Conservation (phyloP, 192 early-diverging fungal species). For the Coemansia sp. region DNA sequence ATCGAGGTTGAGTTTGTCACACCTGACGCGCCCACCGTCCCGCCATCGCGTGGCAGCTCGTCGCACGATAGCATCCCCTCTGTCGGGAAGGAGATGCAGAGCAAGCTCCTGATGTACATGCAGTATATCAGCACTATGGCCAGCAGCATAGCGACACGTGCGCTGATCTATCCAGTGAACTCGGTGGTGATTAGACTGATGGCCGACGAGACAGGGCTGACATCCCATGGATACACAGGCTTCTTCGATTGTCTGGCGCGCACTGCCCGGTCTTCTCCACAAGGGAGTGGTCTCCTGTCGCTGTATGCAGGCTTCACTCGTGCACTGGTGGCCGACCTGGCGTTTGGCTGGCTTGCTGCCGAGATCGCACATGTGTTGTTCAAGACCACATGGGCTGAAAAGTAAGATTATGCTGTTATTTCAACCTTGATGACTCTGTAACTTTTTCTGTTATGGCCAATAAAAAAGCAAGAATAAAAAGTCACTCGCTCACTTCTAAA, state of each 20-base stretch:
- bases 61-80: too few relatives aligned
- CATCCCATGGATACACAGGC: conserved; percentile 19
- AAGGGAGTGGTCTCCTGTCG: background rate
- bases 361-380: conserved; percentile 37
- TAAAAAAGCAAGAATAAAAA: background rate
- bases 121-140: conserved; percentile 12
- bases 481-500: too few relatives aligned
- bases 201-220: conserved; percentile 47
- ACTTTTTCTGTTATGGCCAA: background rate
- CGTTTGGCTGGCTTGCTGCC: conserved; percentile 23
- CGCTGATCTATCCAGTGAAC: conserved; percentile 36
- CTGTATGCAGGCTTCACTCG: conserved; percentile 28
- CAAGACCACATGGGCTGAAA: conserved; percentile 22
- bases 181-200: conserved; percentile 30
- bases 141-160: background rate
- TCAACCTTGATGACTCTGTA: too few relatives aligned
- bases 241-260: conserved; percentile 31
- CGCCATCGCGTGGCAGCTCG: too few relatives aligned
- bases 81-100: background rate
- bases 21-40: background rate
- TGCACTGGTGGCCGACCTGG: conserved; percentile 23
- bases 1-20: background rate
- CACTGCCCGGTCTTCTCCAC: background rate
- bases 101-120: conserved; percentile 21
- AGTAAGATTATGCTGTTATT: background rate